phyloP scores from a whole-genome alignment of 1,139 yeast species.

The Hansenula lynferdii region DNA sequence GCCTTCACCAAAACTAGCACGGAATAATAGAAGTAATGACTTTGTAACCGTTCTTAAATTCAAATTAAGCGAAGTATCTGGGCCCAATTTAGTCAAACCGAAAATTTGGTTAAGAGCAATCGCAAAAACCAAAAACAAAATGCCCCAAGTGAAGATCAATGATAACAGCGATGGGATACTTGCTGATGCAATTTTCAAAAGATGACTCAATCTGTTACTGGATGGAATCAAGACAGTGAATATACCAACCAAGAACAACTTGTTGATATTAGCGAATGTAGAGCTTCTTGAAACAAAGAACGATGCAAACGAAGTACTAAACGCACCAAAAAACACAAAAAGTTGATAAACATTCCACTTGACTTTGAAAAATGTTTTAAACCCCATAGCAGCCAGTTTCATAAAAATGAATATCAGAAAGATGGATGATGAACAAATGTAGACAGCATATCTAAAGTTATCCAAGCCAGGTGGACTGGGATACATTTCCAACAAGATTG shows the following conservation, averaged over 20 bases:
- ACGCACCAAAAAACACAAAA: slow-evolving; percentile 45
- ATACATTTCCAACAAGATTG: slow-evolving; percentile 58
- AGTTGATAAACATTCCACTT: slow-evolving; percentile 65
- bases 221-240: slow-evolving; percentile 71
- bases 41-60: slow-evolving; percentile 86
- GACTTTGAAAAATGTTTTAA: slow-evolving; percentile 42
- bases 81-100: slow-evolving; percentile 80
- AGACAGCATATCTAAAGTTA: slow-evolving; percentile 37
- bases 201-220: slow-evolving; percentile 69
- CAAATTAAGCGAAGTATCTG: slow-evolving; percentile 64
- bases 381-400: slow-evolving; percentile 56
- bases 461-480: slow-evolving; percentile 38
- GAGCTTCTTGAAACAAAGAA: slow-evolving; percentile 32
- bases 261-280: slow-evolving; percentile 44
- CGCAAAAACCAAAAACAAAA: slow-evolving; percentile 79
- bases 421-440: slow-evolving; percentile 42
- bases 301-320: slow-evolving; percentile 23
- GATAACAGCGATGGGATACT: slow-evolving; percentile 70
- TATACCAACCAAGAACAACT: slow-evolving; percentile 58
- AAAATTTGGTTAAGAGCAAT: slow-evolving; percentile 91
- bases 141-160: slow-evolving; percentile 79
- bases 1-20: slow-evolving; percentile 93
- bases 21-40: slow-evolving; percentile 69
- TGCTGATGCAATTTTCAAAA: slow-evolving; percentile 78
- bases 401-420: slow-evolving; percentile 43